Evolutionary conservation across 139 green algal genomes (phyloP).

Genomic region (Eudorina sp.): DNA sequence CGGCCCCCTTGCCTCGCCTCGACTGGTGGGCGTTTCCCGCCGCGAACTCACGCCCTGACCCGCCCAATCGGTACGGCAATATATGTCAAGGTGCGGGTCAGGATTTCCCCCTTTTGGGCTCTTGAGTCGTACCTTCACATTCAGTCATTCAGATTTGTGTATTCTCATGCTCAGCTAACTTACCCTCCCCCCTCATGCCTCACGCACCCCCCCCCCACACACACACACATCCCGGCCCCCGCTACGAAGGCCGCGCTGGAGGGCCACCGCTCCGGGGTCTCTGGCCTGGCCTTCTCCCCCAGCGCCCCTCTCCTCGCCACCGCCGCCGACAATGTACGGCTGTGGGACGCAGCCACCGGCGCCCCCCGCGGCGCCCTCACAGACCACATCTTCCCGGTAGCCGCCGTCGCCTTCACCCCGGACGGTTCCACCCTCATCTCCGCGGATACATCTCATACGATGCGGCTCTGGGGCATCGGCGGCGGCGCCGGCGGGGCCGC

Average conservation of each 20-base stretch:
- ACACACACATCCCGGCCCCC: neutral
- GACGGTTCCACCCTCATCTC: conserved; percentile 4
- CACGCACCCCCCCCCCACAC: neutral
- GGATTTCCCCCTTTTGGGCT: too few species aligned
- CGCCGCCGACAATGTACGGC: conserved; percentile 27
- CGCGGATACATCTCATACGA: conserved; percentile 41
- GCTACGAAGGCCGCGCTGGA: neutral
- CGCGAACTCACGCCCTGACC: too few species aligned
- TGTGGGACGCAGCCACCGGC: conserved; percentile 31
- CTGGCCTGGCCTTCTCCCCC: conserved; percentile 29
- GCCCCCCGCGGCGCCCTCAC: conserved; percentile 29
- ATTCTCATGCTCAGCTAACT: too few species aligned
- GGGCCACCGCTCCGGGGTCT: conserved; percentile 10
- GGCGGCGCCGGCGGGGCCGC: neutral
- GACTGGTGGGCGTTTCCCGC: too few species aligned
- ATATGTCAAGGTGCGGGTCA: too few species aligned
- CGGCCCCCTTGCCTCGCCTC: too few species aligned
- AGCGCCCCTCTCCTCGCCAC: neutral
- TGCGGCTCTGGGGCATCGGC: conserved; percentile 8
- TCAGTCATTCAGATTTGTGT: too few species aligned
- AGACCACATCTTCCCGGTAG: conserved; percentile 49
- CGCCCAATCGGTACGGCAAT: too few species aligned
- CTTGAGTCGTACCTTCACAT: too few species aligned
- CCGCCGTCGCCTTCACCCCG: conserved; percentile 16
- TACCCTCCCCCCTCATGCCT: neutral